Percentiles rank a stretch among this genome's conserved stretches.
Conservation (phyloP, 805 yeast species). For the Zygotorulaspora sp. region DNA sequence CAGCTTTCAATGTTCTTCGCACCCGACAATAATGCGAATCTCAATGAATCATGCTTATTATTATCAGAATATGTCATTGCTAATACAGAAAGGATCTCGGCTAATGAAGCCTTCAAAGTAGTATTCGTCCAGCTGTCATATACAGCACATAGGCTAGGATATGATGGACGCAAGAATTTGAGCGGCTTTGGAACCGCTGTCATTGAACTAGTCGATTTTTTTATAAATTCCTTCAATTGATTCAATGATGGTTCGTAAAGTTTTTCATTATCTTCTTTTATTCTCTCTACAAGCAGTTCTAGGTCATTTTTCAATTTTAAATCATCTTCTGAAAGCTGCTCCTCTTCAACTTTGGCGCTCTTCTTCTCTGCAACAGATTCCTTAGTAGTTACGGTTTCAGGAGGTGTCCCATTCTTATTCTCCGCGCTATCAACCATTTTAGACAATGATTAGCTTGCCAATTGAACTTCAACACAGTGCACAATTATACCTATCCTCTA, state of each 20-base stretch:
- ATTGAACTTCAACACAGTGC: neutral
- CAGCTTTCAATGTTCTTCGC: constrained; percentile 67
- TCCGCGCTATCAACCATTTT: constrained; percentile 20
- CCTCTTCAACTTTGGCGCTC: constrained; percentile 46
- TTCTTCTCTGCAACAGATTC: constrained; percentile 22
- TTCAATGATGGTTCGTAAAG: constrained; percentile 59
- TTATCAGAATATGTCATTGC: constrained; percentile 91
- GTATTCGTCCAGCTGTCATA: constrained; percentile 62
- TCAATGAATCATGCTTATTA: constrained; percentile 72
- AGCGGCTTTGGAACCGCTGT: constrained; percentile 99
- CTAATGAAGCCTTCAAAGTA: constrained; percentile 52
- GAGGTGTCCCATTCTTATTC: constrained; percentile 14
- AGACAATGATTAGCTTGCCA: neutral
- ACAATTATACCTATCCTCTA: neutral
- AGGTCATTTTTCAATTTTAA: constrained; percentile 79
- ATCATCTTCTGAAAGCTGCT: constrained; percentile 91
- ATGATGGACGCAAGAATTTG: constrained; percentile 88
- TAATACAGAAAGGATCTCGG: constrained; percentile 86
- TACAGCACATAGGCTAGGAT: constrained; percentile 58
- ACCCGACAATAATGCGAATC: constrained; percentile 64
- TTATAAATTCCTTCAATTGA: constrained; percentile 69
- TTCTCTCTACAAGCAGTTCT: constrained; percentile 78
- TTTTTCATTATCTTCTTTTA: constrained; percentile 47
- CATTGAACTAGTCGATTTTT: constrained; percentile 95
- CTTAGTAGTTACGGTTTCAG: constrained; percentile 11